A percentile compares a stretch with the other conserved stretches of the same genome.
Conservation (phyloP, 805 yeast species). For the Candida montana region DNA sequence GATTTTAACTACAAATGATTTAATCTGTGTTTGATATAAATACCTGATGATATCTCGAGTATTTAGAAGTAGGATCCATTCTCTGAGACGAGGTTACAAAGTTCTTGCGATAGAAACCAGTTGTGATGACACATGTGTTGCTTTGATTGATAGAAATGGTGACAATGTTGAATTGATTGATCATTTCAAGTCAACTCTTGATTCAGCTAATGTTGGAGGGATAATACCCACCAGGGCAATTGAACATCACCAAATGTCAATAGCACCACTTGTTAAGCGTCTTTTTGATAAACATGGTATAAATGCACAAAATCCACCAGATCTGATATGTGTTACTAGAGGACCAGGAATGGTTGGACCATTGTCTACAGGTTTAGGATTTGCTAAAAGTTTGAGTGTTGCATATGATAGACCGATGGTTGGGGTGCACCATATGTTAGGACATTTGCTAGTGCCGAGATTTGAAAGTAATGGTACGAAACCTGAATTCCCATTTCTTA, state of each 20-base stretch:
- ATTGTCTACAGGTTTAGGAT: constrained; percentile 70
- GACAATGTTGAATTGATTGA: constrained; percentile 37
- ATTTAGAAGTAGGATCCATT: too few species aligned
- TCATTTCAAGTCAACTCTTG: constrained; percentile 60
- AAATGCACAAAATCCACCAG: constrained; percentile 38
- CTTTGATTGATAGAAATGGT: constrained; percentile 52
- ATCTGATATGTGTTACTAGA: constrained; percentile 80
- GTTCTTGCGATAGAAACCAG: constrained; percentile 89
- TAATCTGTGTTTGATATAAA: too few species aligned
- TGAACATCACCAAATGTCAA: constrained; percentile 59
- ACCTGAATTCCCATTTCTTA: constrained; percentile 64
- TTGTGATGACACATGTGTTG: constrained; percentile 93
- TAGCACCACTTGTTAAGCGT: constrained; percentile 47
- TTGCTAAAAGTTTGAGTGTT: constrained; percentile 78
- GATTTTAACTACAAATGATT: too few species aligned
- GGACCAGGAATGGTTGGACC: constrained; percentile 98
- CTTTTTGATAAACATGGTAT: constrained; percentile 31
- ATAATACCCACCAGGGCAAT: constrained; percentile 84
- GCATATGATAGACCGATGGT: constrained; percentile 76
- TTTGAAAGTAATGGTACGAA: constrained; percentile 35
- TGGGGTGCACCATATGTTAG: constrained; percentile 96
- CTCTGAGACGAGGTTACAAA: constrained; percentile 48
- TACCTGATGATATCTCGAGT: too few species aligned
- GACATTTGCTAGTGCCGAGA: constrained; percentile 72
- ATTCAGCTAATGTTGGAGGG: constrained; percentile 70